Evolutionary conservation across 2,329 filamentous ascomycete species (phyloP), one percentile per base, ranked within the genome.

Genomic region (Pestalotiopsis sp.): DNA sequence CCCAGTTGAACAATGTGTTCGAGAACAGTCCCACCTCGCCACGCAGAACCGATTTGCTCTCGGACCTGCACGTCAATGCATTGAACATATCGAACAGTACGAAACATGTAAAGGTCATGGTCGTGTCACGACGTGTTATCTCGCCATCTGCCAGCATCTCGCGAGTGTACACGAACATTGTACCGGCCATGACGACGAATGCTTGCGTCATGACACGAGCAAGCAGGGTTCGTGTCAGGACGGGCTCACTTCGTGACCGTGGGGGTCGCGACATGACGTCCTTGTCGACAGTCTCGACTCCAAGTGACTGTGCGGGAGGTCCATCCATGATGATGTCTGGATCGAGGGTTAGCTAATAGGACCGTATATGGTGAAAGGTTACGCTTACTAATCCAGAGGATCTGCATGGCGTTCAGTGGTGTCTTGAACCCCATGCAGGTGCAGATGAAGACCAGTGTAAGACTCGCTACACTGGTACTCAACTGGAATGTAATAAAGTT

Each of bases 61-160:
- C 95, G 7, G 93, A 97, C 62, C 96, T 93, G 81, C 96, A 99
- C 17, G 93, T 92, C 25, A 99, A 86, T 1, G 96, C 96, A 80
- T 99, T 98, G 86, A 98, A 98, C 96, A 99, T 99, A 85, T 99
- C 96, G 81, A 98, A 99, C 66, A 99, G 88, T 60, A 99, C 96
- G 78, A 99, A 99, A 81, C 95, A 97, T 5, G 96, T 99, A 79
- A 99, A 99, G 0, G 96, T 98, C 93, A 99, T 98, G 72, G 96
- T 99, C 1, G 96, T 99, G 81, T 99, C 96, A 74, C 97, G 94
- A 64, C 93, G 93, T 1, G 92, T 97, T 69, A 98, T 93, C 69
- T 91, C 84, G 67, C 93, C 91, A 77, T 97, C 94, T 27, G 89
- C 87, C 63, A 91, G 84, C 93, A 99, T 98, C 83, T 98, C 95